phyloP scores from a whole-genome alignment of 495 filamentous ascomycete species.

The Neurospora terricola region DNA sequence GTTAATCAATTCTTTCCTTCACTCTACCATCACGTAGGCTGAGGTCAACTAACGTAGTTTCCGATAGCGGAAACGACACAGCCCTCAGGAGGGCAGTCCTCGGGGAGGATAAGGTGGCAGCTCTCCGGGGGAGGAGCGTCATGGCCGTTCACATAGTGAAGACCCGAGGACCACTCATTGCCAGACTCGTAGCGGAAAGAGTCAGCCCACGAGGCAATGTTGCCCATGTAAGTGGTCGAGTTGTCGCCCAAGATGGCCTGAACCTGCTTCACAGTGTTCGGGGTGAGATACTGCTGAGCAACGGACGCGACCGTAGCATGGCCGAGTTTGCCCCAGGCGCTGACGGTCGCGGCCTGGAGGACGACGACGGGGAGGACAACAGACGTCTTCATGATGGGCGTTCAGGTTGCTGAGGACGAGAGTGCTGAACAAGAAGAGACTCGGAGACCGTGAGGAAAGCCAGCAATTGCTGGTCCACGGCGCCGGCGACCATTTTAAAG shows the following conservation, averaged over 20 bases:
- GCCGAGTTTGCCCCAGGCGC: conserved; percentile 48
- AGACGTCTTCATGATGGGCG: not conserved
- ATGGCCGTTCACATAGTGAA: conserved; percentile 56
- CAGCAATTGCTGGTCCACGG: not conserved
- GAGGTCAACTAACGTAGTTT: conserved; percentile 40
- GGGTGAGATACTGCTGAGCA: conserved; percentile 41
- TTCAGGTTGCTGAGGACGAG: not conserved
- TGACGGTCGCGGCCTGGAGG: not conserved
- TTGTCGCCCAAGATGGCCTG: conserved; percentile 39
- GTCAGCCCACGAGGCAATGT: conserved; percentile 55
- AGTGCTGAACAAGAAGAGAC: not conserved
- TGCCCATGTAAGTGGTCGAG: conserved; percentile 45
- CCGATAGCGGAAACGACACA: conserved; percentile 53
- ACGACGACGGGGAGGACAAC: not conserved
- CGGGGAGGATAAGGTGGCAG: conserved; percentile 45
- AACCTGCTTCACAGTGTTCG: conserved; percentile 35
- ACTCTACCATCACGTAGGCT: not conserved
- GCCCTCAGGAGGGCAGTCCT: conserved; percentile 48
- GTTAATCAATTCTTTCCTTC: not conserved
- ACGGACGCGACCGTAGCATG: conserved; percentile 49
- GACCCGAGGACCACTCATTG: conserved; percentile 42
- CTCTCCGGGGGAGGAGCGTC: conserved; percentile 46
- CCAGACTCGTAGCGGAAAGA: conserved; percentile 43
- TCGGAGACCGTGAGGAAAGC: not conserved
- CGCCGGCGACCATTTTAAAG: not conserved